Evolutionary conservation across 225 moss, liverwort and hornwort genomes (phyloP).

Genomic region (Sphagnum tenellum): DNA sequence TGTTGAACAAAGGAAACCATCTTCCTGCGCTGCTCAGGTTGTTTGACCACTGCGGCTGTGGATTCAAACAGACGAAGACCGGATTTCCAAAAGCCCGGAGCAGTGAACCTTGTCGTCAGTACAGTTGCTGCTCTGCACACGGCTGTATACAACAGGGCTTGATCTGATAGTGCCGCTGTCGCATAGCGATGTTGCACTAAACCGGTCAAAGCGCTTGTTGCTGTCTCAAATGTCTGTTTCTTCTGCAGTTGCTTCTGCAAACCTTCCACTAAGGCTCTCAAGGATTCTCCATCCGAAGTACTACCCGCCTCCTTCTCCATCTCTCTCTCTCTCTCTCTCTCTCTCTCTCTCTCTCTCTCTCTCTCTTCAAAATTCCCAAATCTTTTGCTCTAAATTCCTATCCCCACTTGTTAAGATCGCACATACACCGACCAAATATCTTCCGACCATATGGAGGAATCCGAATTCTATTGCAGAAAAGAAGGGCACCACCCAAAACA

Average conservation of each 20-base stretch:
- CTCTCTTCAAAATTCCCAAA: too few relatives aligned
- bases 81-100: constrained; percentile 65
- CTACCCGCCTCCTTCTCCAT: too few relatives aligned
- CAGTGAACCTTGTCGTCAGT: constrained; percentile 75
- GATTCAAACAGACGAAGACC: constrained; percentile 79
- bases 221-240: constrained; percentile 79
- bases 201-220: constrained; percentile 51
- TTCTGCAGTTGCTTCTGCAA: constrained; percentile 73
- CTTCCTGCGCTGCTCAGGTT: constrained; percentile 58
- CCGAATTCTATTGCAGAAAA: too few relatives aligned
- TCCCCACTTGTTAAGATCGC: too few relatives aligned
- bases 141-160: constrained; percentile 74
- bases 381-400: too few relatives aligned
- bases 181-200: constrained; percentile 68
- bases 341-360: too few relatives aligned
- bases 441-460: too few relatives aligned
- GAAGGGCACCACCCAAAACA: too few relatives aligned
- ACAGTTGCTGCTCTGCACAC: constrained; percentile 73
- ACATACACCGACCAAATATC: too few relatives aligned
- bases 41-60: constrained; percentile 54
- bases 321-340: too few relatives aligned
- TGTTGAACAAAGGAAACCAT: constrained; percentile 49
- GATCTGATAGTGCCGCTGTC: constrained; percentile 47
- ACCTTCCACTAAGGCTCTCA: constrained; percentile 58
- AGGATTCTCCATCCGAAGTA: constrained; percentile 18